phyloP scores from a whole-genome alignment of 1,284 basidiomycete species.

The Fistulina hepatica region DNA sequence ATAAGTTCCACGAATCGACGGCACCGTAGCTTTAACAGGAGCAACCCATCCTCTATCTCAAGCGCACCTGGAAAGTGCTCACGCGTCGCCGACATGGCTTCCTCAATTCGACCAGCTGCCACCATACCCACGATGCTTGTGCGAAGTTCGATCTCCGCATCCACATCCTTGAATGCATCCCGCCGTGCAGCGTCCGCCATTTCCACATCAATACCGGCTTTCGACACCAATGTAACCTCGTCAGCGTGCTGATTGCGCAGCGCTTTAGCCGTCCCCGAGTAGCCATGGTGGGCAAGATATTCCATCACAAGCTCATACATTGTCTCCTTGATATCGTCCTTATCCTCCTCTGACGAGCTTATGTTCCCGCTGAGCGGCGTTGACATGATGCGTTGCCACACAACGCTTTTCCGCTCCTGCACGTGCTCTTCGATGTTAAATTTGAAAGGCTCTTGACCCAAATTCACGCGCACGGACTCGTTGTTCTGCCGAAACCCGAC shows the following conservation, averaged over 20 bases:
- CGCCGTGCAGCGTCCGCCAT: too few relatives aligned
- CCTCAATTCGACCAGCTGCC: constrained; percentile 58
- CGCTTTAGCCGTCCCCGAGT: constrained; percentile 54
- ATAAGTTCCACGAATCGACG: constrained; percentile 76
- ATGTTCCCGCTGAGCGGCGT: constrained; percentile 28
- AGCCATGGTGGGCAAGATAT: constrained; percentile 75
- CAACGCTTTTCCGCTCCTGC: constrained; percentile 46
- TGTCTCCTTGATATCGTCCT: constrained; percentile 31
- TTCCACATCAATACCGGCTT: too few relatives aligned
- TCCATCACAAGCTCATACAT: constrained; percentile 65
- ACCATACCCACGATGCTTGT: constrained; percentile 61
- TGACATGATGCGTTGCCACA: constrained; percentile 54
- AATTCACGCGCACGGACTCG: constrained; percentile 73
- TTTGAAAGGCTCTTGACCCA: constrained; percentile 74
- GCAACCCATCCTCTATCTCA: constrained; percentile 51
- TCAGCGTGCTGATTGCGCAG: constrained; percentile 41
- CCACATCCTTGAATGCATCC: too few relatives aligned
- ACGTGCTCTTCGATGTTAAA: constrained; percentile 83
- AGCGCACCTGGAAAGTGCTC: constrained; percentile 51
- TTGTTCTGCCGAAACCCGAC: constrained; percentile 72
- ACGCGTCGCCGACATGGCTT: constrained; percentile 46
- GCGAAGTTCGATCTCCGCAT: constrained; percentile 49
- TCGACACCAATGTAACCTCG: background rate
- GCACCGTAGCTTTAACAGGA: constrained; percentile 68
- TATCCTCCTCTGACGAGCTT: constrained; percentile 15